Conservation (phyloP, 352 stramenopile species). For the Phytophthora europaea region DNA sequence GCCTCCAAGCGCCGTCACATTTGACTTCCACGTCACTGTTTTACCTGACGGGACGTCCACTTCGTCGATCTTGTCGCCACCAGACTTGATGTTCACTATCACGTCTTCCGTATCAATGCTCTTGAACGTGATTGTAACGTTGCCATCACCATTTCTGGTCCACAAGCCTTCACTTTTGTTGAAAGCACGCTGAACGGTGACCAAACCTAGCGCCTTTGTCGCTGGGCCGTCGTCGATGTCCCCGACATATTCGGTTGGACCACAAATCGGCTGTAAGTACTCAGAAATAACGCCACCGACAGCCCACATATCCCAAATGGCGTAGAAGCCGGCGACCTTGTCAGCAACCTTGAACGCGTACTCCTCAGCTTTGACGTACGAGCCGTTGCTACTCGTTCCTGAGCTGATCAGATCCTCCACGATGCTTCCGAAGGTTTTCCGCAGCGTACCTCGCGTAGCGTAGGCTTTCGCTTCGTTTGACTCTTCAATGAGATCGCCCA, state of each 20-base stretch:
- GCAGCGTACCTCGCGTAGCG: conserved; percentile 43
- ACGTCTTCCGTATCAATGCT: conserved; percentile 40
- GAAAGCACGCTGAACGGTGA: conserved; percentile 47
- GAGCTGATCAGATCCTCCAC: conserved; percentile 48
- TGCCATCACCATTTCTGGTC: conserved; percentile 34
- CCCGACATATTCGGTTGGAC: conserved; percentile 44
- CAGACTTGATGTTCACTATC: conserved; percentile 44
- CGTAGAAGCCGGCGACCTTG: conserved; percentile 41
- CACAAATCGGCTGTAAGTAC: conserved; percentile 59
- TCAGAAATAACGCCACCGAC: conserved; percentile 41
- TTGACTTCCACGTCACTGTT: conserved; percentile 33
- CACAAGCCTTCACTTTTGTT: conserved; percentile 33
- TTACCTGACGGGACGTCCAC: conserved; percentile 35
- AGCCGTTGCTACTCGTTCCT: conserved; percentile 37
- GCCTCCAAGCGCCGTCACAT: conserved; percentile 29
- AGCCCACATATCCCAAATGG: conserved; percentile 49
- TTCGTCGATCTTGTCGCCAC: conserved; percentile 33
- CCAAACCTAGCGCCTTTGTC: conserved; percentile 42
- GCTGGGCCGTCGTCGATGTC: conserved; percentile 47
- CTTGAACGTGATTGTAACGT: conserved; percentile 31
- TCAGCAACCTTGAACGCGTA: conserved; percentile 48
- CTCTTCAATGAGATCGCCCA: conserved; percentile 37
- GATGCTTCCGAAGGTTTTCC: conserved; percentile 50
- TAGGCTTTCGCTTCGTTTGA: conserved; percentile 31
- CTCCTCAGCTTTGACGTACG: conserved; percentile 30